A percentile compares a stretch with the other conserved stretches of the same genome.
phyloP scores from a whole-genome alignment of 768 basidiomycete genomes.

The Daedaleopsis nitida region DNA sequence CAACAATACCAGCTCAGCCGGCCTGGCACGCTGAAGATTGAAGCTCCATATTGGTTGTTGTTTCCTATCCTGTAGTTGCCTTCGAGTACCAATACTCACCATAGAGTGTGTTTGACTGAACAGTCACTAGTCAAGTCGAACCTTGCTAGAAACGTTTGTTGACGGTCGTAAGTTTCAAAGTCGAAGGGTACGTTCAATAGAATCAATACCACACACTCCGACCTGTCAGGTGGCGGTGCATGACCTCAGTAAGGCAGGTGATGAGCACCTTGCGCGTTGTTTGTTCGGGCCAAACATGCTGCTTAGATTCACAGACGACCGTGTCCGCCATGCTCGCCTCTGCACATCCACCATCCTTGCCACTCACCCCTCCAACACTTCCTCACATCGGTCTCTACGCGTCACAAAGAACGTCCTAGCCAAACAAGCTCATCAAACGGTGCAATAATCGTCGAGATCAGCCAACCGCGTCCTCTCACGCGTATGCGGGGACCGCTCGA shows the following conservation, averaged over 20 bases:
- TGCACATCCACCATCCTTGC: constrained; percentile 21
- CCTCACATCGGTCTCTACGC: neutral
- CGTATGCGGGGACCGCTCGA: constrained; percentile 12
- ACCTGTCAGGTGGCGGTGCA: no score
- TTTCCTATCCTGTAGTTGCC: no score
- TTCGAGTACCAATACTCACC: no score
- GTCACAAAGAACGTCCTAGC: constrained; percentile 25
- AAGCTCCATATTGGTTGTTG: no score
- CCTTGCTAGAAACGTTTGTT: no score
- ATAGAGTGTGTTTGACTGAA: no score
- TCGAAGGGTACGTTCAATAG: no score
- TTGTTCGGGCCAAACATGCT: constrained; percentile 34
- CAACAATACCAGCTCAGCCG: no score
- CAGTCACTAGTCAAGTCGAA: no score
- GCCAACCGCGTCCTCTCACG: constrained; percentile 23
- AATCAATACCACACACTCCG: no score
- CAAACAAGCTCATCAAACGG: constrained; percentile 66
- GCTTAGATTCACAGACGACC: constrained; percentile 30
- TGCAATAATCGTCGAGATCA: constrained; percentile 69
- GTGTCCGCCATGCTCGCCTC: constrained; percentile 21
- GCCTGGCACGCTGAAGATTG: no score
- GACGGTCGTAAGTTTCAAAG: no score
- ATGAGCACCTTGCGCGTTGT: constrained; percentile 24
- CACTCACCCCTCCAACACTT: constrained; percentile 1
- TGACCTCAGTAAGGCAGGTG: neutral